A percentile compares a stretch with the other conserved stretches of the same genome.
Evolutionary conservation across 495 filamentous ascomycete species (phyloP).

Genomic region (Penicillium ucsense): DNA sequence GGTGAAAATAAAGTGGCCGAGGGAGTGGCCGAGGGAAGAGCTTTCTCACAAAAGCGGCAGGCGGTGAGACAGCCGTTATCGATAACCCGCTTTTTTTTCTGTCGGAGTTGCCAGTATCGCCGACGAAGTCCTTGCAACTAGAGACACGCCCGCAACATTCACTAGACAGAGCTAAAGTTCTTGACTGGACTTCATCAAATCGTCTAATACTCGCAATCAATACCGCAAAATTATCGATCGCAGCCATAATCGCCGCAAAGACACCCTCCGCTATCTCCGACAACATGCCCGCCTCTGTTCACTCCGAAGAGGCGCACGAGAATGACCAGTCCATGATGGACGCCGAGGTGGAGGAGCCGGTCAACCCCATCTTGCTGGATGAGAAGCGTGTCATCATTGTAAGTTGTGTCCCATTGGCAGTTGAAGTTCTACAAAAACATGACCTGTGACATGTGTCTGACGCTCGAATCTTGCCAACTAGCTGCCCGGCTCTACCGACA

Average conservation of each 20-base stretch:
- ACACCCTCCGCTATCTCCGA: background rate
- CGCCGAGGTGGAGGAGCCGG: slow-evolving; percentile 20
- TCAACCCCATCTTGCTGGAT: slow-evolving; percentile 35
- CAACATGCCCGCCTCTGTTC: slow-evolving; percentile 35
- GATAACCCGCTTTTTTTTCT: slow-evolving; percentile 27
- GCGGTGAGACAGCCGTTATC: slow-evolving; percentile 20
- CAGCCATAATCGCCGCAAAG: background rate
- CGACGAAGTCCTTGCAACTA: background rate
- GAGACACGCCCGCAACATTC: too few species aligned
- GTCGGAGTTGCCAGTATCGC: background rate
- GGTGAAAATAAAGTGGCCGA: too few species aligned
- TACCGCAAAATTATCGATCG: background rate
- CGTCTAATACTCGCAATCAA: background rate
- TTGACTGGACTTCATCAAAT: too few species aligned
- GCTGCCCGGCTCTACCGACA: slow-evolving; percentile 63
- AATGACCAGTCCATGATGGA: slow-evolving; percentile 46
- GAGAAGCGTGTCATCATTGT: slow-evolving; percentile 49
- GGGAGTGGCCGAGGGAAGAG: background rate
- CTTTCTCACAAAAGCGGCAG: slow-evolving; percentile 1
- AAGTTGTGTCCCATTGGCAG: slow-evolving; percentile 13
- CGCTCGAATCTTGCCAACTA: slow-evolving; percentile 13
- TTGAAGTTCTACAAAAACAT: too few species aligned
- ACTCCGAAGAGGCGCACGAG: slow-evolving; percentile 27
- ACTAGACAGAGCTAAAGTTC: too few species aligned
- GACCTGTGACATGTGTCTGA: background rate